Evolutionary conservation across 2,329 filamentous ascomycete species (phyloP).

Genomic region (Plenodomus tracheiphilus): DNA sequence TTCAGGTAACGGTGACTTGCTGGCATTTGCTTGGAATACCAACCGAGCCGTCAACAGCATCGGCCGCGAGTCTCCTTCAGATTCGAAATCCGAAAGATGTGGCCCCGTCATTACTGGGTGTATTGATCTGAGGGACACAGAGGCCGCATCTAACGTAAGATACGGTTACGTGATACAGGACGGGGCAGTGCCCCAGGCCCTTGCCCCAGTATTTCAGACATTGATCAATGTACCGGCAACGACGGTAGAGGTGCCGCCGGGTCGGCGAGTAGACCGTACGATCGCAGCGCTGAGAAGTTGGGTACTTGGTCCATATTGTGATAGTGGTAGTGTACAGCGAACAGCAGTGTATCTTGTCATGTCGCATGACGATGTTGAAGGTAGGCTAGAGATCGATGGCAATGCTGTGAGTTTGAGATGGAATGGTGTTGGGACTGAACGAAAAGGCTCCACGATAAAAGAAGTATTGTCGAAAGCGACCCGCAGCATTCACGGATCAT

Average conservation of each 20-base stretch:
- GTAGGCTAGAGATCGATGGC: conserved; percentile 60
- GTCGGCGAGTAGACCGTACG: conserved; percentile 50
- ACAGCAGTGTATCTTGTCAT: conserved; percentile 69
- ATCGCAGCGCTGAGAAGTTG: conserved; percentile 57
- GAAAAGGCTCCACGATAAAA: conserved; percentile 59
- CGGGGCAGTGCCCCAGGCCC: conserved; percentile 61
- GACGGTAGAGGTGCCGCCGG: conserved; percentile 46
- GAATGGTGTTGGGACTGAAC: conserved; percentile 60
- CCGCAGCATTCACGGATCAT: conserved; percentile 61
- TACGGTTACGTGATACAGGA: conserved; percentile 69
- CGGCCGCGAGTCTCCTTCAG: conserved; percentile 50
- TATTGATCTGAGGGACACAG: conserved; percentile 59
- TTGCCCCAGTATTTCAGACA: conserved; percentile 60
- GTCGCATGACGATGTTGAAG: conserved; percentile 68
- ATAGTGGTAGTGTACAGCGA: conserved; percentile 59
- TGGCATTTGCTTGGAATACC: conserved; percentile 67
- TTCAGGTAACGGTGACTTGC: conserved; percentile 69
- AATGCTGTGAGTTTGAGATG: conserved; percentile 65
- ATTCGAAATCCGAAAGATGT: conserved; percentile 56
- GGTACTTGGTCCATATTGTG: conserved; percentile 63
- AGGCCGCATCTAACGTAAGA: conserved; percentile 55
- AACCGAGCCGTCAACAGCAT: conserved; percentile 61
- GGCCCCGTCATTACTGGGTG: conserved; percentile 66
- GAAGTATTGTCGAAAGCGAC: conserved; percentile 59
- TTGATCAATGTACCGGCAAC: conserved; percentile 61